These are phyloP conservation scores for Xerocomus subilludens DNA, from an alignment of 1,284 basidiomycete species.

Conservation along the genomic window DNA sequence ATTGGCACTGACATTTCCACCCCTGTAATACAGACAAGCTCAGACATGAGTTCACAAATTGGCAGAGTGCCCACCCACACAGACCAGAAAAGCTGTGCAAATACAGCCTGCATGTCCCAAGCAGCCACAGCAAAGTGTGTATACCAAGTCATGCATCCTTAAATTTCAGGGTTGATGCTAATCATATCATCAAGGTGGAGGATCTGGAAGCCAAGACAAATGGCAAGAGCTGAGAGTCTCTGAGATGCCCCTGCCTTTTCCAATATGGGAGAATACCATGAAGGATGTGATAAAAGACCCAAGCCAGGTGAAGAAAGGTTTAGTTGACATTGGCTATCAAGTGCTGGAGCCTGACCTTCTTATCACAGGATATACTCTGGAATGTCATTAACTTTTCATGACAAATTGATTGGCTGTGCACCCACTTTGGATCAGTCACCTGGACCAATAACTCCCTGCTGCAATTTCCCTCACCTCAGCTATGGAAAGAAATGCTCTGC, in stretches of 20 bases:
- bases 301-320: background rate
- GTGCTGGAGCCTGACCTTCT: conserved; percentile 25
- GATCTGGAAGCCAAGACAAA: conserved; percentile 17
- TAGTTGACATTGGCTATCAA: conserved; percentile 13
- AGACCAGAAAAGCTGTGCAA: too few species aligned
- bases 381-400: background rate
- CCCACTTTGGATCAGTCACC: background rate
- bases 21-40: too few species aligned
- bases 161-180: too few species aligned
- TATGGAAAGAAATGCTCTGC: background rate
- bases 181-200: too few species aligned
- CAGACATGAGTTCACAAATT: too few species aligned
- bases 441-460: background rate
- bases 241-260: background rate
- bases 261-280: conserved; percentile 7
- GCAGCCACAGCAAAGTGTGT: too few species aligned
- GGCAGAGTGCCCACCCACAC: too few species aligned
- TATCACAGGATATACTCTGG: background rate
- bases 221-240: conserved; percentile 1
- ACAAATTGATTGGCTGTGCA: conserved; percentile 23
- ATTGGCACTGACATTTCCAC: too few species aligned
- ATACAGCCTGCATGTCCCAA: too few species aligned
- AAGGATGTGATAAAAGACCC: conserved; percentile 1
- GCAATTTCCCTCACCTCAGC: background rate
- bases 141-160: too few species aligned